Evolutionary conservation across 371 early-diverging fungal species (phyloP).

Genomic region (Haplosporangium sp.): DNA sequence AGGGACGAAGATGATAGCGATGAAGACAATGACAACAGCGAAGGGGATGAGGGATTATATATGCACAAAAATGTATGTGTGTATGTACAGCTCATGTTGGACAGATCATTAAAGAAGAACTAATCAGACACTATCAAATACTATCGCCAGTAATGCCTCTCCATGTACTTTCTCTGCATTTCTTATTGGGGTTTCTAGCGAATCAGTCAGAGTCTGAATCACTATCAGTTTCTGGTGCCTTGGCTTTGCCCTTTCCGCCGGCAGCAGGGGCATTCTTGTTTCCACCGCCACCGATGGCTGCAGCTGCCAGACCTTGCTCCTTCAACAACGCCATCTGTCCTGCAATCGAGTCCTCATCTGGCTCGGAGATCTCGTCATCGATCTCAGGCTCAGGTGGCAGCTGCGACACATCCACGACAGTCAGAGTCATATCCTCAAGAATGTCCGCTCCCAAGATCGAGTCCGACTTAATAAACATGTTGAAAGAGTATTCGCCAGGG

Average conservation of each 20-base stretch:
- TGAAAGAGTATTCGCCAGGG: conserved; percentile 86
- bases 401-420: conserved; percentile 73
- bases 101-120: no score
- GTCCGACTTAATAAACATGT: conserved; percentile 89
- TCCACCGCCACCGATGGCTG: conserved; percentile 65
- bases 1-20: not conserved
- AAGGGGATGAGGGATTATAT: not conserved
- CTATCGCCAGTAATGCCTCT: no score
- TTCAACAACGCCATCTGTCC: conserved; percentile 91
- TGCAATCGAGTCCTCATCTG: conserved; percentile 95
- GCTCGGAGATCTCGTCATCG: conserved; percentile 96
- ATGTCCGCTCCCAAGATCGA: conserved; percentile 87
- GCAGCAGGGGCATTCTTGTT: conserved; percentile 27
- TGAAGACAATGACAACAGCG: conserved; percentile 1
- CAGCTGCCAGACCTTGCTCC: conserved; percentile 75
- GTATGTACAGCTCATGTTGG: no score
- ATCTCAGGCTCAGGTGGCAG: conserved; percentile 79
- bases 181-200: no score
- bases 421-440: conserved; percentile 77
- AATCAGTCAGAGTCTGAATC: conserved; percentile 35
- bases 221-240: conserved; percentile 48
- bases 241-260: conserved; percentile 43
- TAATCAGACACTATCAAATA: no score
- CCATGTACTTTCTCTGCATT: no score
- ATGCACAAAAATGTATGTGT: no score